phyloP scores from a whole-genome alignment of 345 rosid species.

The Passiflora organensis region DNA sequence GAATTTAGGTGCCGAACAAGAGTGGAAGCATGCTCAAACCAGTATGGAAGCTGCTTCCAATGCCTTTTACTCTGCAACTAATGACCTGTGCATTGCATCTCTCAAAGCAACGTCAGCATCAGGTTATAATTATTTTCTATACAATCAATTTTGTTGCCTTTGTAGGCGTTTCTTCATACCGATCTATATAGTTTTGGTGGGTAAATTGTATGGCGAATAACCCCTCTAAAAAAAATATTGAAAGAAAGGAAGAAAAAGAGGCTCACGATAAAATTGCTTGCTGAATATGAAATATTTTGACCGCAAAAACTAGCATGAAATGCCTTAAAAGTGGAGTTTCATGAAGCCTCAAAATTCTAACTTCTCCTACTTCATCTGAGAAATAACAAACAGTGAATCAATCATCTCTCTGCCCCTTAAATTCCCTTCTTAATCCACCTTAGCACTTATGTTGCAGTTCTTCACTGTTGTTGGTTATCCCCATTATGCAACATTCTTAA shows the following conservation, averaged over 20 bases:
- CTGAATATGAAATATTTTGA: not conserved
- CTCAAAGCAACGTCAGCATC: slow-evolving; percentile 80
- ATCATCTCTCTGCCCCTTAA: not conserved
- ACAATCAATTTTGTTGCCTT: not conserved
- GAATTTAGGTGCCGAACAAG: slow-evolving; percentile 63
- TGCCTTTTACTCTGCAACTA: slow-evolving; percentile 64
- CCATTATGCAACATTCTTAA: not conserved
- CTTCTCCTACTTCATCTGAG: not conserved
- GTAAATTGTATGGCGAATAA: no score
- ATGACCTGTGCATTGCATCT: slow-evolving; percentile 67
- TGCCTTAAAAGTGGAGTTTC: not conserved
- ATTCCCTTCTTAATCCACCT: not conserved
- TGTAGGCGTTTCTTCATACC: no score
- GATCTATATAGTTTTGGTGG: no score
- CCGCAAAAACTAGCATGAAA: not conserved
- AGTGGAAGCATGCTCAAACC: slow-evolving; percentile 79
- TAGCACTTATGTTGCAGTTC: not conserved
- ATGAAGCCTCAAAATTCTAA: not conserved
- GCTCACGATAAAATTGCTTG: not conserved
- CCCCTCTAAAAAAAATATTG: not conserved
- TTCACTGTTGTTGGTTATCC: slow-evolving; percentile 2
- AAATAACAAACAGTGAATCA: not conserved
- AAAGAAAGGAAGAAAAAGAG: not conserved
- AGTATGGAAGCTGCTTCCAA: slow-evolving; percentile 75
- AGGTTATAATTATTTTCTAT: slow-evolving; percentile 43